These are phyloP conservation scores for Durotheca rogersii DNA, from an alignment of 495 filamentous ascomycete species.

Conservation along the genomic window DNA sequence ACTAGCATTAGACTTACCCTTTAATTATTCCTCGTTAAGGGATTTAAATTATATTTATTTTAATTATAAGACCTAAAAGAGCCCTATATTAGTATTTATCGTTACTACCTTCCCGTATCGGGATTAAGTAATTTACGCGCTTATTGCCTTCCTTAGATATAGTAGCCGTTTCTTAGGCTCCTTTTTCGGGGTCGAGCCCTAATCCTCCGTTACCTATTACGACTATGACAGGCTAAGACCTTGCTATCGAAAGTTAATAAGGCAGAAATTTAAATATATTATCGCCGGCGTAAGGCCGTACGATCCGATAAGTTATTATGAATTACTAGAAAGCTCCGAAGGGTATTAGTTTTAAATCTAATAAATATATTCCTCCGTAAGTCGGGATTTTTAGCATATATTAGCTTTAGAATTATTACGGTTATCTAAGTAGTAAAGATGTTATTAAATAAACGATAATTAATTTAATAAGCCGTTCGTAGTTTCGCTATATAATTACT, in stretches of 20 bases:
- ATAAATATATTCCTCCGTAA: conserved; percentile 67
- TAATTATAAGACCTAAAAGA: conserved; percentile 59
- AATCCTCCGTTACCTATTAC: conserved; percentile 56
- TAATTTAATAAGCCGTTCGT: conserved; percentile 73
- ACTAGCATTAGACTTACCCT: background rate
- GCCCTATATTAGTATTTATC: conserved; percentile 59
- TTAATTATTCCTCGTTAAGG: conserved; percentile 40
- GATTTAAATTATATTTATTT: conserved; percentile 60
- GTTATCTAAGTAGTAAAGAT: conserved; percentile 70
- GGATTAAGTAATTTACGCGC: conserved; percentile 55
- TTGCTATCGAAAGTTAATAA: conserved; percentile 64
- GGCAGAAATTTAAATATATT: conserved; percentile 68
- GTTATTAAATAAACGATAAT: conserved; percentile 71
- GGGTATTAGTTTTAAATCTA: conserved; percentile 70
- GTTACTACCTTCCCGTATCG: conserved; percentile 51
- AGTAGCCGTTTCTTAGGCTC: conserved; percentile 48
- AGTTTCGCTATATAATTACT: conserved; percentile 60
- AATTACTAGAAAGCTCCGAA: conserved; percentile 63
- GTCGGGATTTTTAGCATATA: conserved; percentile 69
- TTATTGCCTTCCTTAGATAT: conserved; percentile 51
- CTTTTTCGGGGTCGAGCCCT: conserved; percentile 51
- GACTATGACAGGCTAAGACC: conserved; percentile 38
- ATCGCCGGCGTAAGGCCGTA: conserved; percentile 63
- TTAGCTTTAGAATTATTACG: conserved; percentile 75
- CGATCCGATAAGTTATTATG: conserved; percentile 67